Conservation (phyloP, 257 asterid genomes). For the Plantago major region DNA sequence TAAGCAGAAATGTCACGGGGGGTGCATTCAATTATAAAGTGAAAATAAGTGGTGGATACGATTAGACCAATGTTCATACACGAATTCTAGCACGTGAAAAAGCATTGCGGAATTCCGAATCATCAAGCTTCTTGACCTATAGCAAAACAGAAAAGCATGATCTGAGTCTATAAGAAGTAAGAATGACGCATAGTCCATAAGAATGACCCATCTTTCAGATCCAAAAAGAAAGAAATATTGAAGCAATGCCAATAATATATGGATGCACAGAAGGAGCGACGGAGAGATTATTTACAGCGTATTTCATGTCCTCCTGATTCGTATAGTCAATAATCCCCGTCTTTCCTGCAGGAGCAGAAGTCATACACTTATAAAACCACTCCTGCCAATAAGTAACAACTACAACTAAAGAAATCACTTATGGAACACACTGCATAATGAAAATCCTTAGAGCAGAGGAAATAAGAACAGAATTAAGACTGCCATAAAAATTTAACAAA, state of each 20-base stretch:
- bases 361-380: conserved; percentile 2
- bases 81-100: conserved; percentile 71
- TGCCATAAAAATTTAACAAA: too few species aligned
- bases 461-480: too few species aligned
- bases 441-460: too few species aligned
- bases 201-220: too few species aligned
- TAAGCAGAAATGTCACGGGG: conserved; percentile 13
- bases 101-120: conserved; percentile 89
- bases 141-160: conserved; percentile 16
- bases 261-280: neutral
- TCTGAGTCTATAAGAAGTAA: too few species aligned
- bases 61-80: conserved; percentile 42
- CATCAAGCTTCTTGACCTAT: conserved; percentile 91
- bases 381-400: conserved; percentile 9
- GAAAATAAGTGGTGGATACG: neutral
- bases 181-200: too few species aligned
- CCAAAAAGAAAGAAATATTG: too few species aligned
- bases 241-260: too few species aligned
- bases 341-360: conserved; percentile 49
- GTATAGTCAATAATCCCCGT: conserved; percentile 93
- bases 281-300: conserved; percentile 55
- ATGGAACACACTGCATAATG: neutral
- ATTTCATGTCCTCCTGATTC: conserved; percentile 80
- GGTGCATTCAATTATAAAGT: neutral
- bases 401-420: conserved; percentile 3